Evolutionary conservation across 1,284 basidiomycete genomes (phyloP), one percentile per base, ranked within the genome.

Genomic region (Omphalotus olearius): DNA sequence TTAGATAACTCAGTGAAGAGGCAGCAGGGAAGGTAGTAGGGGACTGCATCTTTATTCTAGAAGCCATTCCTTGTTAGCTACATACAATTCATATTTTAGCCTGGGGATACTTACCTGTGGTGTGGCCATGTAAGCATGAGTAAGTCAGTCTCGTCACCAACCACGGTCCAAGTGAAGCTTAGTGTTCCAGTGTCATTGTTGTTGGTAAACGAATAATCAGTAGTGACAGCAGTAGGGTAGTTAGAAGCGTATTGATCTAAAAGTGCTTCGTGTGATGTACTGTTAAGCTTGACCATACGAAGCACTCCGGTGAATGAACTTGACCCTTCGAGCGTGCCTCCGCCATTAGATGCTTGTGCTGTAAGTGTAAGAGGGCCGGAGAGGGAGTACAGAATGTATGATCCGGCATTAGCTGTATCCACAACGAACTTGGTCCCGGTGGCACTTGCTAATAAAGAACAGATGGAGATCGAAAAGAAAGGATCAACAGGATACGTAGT

Each of bases 291-390:
- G 59, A 71, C 58, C 53, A 75, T 53, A 59, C 73, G 55, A 64
- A 78, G 55, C 63, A 79, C 64, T 61, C 74, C 56, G 52, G 66
- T 56, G 66, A 77, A 65, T 56, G 63, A 42, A 7, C 42, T 38
- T 9, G 58, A 59, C 20, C 63, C 67, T 11, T 49, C 55, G 44
- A 69, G 56, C 10, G 62, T 60, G 23, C 64, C 61, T 5, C 40
- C 41, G 17, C 30, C 30, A 33, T 33, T 33, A 13, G 30, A 33
- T 33, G 56, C 50, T 28, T 43, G 53, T 11, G 66, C 66, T 20
- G 60, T 62, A 36, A 69, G 46, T 14, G 59, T 61, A 16, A 69
- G 60, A 2, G 59, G 57, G 2, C 63, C 65, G 16, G 56, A 56
- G 20, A 68, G 57, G 3, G 67, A 68, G 53, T 68, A 69, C 14